A percentile compares a stretch with the other conserved stretches of the same genome.
Evolutionary conservation across 148 eudicot species (phyloP).

Genomic region (Chenopodium suecicum): DNA sequence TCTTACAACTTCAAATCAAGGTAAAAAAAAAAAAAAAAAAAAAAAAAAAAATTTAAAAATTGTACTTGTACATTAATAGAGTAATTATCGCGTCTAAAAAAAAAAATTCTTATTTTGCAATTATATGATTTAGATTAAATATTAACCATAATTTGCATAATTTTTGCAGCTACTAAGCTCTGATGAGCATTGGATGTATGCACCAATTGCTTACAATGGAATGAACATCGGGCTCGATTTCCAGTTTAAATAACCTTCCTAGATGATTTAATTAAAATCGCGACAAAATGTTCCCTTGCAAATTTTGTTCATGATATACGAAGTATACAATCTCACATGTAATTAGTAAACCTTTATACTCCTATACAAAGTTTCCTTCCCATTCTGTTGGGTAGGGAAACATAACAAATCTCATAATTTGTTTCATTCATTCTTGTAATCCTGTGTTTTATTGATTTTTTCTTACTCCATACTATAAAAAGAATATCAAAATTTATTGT

Average conservation of each 20-base stretch:
- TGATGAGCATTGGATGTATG: slow-evolving; percentile 59
- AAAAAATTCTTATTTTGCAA: no score
- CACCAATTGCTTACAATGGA: slow-evolving; percentile 58
- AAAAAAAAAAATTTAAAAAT: no score
- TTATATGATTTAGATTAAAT: no score
- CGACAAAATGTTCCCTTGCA: background rate
- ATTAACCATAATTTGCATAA: background rate
- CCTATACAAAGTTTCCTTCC: background rate
- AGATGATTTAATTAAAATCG: slow-evolving; percentile 19
- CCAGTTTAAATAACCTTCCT: slow-evolving; percentile 21
- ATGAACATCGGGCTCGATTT: slow-evolving; percentile 50
- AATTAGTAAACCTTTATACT: background rate
- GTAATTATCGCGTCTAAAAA: background rate
- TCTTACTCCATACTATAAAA: background rate
- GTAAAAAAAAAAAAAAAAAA: slow-evolving; percentile 19
- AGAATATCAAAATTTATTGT: background rate
- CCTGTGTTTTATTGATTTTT: background rate
- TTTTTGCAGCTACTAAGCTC: slow-evolving; percentile 51
- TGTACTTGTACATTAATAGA: no score
- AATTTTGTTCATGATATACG: background rate
- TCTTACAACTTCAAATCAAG: slow-evolving; percentile 76
- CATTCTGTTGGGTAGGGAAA: background rate
- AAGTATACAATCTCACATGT: background rate
- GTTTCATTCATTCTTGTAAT: background rate
- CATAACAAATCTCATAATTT: background rate